phyloP scores from a whole-genome alignment of 768 basidiomycete species.

The Suillus luteus region DNA sequence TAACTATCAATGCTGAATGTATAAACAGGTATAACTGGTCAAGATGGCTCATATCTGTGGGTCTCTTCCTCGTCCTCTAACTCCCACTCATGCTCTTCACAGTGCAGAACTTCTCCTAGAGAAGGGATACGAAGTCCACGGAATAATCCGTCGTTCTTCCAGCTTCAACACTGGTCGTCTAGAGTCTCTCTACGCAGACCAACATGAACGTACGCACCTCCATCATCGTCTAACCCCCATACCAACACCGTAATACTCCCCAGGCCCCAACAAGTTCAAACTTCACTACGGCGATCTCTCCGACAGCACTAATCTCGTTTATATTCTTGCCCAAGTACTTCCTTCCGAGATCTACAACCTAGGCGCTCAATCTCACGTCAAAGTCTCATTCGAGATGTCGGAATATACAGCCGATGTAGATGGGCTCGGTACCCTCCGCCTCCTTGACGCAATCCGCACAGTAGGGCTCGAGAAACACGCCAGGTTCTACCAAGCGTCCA shows the following conservation, averaged over 20 bases:
- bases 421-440: conserved; percentile 90
- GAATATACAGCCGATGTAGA: conserved; percentile 99
- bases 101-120: conserved; percentile 82
- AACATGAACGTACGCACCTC: conserved; percentile 78
- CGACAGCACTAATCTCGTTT: conserved; percentile 96
- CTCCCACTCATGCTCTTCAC: conserved; percentile 10
- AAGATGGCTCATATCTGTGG: conserved; percentile 94
- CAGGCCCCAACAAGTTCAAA: conserved; percentile 76
- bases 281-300: conserved; percentile 91
- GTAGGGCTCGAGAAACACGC: conserved; percentile 92
- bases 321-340: conserved; percentile 92
- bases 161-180: conserved; percentile 97
- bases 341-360: conserved; percentile 99
- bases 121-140: conserved; percentile 92
- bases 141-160: conserved; percentile 95
- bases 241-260: neutral
- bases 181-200: conserved; percentile 91
- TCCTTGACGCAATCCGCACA: conserved; percentile 94
- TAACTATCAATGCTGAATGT: neutral
- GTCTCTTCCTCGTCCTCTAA: conserved; percentile 24
- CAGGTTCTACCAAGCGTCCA: conserved; percentile 97
- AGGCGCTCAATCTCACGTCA: conserved; percentile 97
- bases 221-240: conserved; percentile 10
- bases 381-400: conserved; percentile 99
- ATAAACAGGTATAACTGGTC: conserved; percentile 83